phyloP scores from a whole-genome alignment of 1,284 basidiomycete species.

The Moesziomyces sp. region DNA sequence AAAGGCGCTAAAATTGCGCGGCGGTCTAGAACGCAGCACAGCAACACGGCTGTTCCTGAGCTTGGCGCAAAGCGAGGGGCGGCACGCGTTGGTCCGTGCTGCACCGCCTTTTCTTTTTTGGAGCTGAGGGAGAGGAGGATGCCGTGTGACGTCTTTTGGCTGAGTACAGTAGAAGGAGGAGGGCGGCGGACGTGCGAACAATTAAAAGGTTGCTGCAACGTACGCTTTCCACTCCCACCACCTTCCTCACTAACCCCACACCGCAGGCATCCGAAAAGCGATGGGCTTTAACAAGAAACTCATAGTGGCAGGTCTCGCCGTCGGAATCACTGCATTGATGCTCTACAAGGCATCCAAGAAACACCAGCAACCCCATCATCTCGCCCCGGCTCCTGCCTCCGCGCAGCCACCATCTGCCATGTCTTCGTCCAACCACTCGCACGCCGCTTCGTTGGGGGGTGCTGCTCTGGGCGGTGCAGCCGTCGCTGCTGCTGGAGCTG shows the following conservation, averaged over 20 bases:
- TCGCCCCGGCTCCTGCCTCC: conserved; percentile 1
- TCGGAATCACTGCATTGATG: conserved; percentile 54
- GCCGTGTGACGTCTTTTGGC: conserved; percentile 2
- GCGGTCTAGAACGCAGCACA: background rate
- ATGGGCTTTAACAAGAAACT: conserved; percentile 63
- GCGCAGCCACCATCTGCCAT: conserved; percentile 1
- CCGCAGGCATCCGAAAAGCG: no score
- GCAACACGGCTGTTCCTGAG: conserved; percentile 4
- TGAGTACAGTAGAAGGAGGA: no score
- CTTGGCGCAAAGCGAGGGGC: no score
- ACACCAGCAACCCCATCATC: conserved; percentile 32
- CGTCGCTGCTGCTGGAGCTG: conserved; percentile 43
- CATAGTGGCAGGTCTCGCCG: conserved; percentile 55
- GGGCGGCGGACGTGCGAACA: no score
- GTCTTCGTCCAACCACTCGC: conserved; percentile 15
- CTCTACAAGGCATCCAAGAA: conserved; percentile 57
- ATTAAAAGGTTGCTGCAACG: no score
- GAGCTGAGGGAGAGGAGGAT: background rate
- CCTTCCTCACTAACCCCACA: no score
- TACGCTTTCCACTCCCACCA: no score
- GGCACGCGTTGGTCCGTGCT: conserved; percentile 1
- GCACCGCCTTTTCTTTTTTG: conserved; percentile 14
- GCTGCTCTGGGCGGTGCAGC: conserved; percentile 41
- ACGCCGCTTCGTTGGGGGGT: conserved; percentile 24
- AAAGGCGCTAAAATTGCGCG: background rate